Conservation (phyloP, 2,329 filamentous ascomycete genomes). For the Xylaria sp. region DNA sequence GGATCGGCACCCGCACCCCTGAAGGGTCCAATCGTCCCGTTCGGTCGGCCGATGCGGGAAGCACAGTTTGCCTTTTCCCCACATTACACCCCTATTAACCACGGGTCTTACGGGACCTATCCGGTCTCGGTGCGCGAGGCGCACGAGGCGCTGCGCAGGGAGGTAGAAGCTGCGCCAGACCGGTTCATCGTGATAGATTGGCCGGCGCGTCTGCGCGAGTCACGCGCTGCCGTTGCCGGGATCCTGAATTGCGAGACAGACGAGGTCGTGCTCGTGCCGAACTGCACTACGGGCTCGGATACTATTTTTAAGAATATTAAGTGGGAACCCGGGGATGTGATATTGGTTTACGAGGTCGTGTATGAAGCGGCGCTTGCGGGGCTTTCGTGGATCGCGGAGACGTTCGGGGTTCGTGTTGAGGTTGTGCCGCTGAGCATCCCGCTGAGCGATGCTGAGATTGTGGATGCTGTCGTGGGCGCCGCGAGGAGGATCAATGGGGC, state of each 20-base stretch:
- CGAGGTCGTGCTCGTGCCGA: slow-evolving; percentile 68
- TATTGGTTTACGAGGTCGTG: slow-evolving; percentile 71
- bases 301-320: slow-evolving; percentile 70
- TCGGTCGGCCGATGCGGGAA: slow-evolving; percentile 47
- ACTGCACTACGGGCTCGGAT: slow-evolving; percentile 72
- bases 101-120: slow-evolving; percentile 47
- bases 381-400: slow-evolving; percentile 68
- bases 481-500: slow-evolving; percentile 51
- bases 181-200: slow-evolving; percentile 48
- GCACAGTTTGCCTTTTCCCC: slow-evolving; percentile 48
- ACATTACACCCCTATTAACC: slow-evolving; percentile 48
- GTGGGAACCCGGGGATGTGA: slow-evolving; percentile 66
- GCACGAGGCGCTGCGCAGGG: slow-evolving; percentile 41
- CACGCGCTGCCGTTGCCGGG: slow-evolving; percentile 38
- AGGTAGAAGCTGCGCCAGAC: slow-evolving; percentile 46
- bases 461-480: slow-evolving; percentile 61
- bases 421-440: slow-evolving; percentile 66
- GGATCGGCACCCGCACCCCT: neutral
- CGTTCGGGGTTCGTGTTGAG: slow-evolving; percentile 51
- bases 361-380: slow-evolving; percentile 72
- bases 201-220: slow-evolving; percentile 36
- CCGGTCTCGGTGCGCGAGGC: slow-evolving; percentile 42
- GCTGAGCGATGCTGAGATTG: slow-evolving; percentile 64
- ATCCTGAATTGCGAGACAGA: slow-evolving; percentile 38
- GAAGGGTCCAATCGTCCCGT: slow-evolving; percentile 38